Conservation (phyloP, 164 flowering plant genomes). For the Malania oleifera region DNA sequence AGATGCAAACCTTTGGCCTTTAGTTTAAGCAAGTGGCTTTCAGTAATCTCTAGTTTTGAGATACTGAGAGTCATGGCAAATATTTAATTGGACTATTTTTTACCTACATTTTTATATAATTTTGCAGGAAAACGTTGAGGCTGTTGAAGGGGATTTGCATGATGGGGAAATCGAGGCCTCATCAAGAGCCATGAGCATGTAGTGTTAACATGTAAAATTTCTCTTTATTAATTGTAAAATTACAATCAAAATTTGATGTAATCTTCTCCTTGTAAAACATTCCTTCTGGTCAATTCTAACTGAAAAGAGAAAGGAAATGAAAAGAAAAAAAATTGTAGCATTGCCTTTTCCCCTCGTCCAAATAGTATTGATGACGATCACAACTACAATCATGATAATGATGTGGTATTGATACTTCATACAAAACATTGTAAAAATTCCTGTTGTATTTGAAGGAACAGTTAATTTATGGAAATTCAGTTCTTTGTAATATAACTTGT, state of each 20-base stretch:
- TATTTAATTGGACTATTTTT: neutral
- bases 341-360: no score
- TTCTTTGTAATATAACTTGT: no score
- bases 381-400: no score
- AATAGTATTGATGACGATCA: no score
- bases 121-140: constrained; percentile 36
- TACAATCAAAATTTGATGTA: constrained; percentile 33
- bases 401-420: no score
- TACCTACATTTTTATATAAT: neutral
- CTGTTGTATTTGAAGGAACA: no score
- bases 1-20: no score
- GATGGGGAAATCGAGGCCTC: constrained; percentile 60
- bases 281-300: constrained; percentile 16
- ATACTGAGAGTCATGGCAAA: no score
- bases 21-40: no score
- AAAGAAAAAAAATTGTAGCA: constrained; percentile 19
- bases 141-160: constrained; percentile 36
- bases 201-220: constrained; percentile 26
- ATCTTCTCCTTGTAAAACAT: constrained; percentile 33
- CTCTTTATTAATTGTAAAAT: constrained; percentile 19
- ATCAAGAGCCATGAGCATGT: constrained; percentile 89
- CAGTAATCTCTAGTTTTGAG: no score
- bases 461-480: no score
- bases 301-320: constrained; percentile 5
- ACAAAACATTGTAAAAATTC: no score